Conservation (phyloP, 2,329 filamentous ascomycete genomes). For the Diaporthe citriasiana region DNA sequence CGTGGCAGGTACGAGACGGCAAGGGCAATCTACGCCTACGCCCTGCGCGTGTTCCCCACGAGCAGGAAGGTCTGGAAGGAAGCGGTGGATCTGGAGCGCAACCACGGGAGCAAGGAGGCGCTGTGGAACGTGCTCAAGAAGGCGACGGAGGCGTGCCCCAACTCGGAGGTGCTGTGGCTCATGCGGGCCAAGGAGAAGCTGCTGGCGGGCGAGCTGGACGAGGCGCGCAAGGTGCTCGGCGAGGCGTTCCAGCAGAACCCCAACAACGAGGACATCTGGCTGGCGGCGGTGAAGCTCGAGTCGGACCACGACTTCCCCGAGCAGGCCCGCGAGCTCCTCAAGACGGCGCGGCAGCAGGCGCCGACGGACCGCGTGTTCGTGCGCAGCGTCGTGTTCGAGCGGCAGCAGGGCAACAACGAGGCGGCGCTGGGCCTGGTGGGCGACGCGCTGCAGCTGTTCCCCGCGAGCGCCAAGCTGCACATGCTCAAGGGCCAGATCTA, state of each 20-base stretch:
- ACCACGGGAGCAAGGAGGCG: conserved; percentile 86
- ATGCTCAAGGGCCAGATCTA: conserved; percentile 99
- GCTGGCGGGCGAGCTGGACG: conserved; percentile 88
- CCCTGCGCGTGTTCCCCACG: conserved; percentile 88
- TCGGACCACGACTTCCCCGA: conserved; percentile 88
- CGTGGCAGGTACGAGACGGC: conserved; percentile 91
- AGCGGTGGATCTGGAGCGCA: conserved; percentile 90
- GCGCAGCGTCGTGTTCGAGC: conserved; percentile 94
- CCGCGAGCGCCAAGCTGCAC: conserved; percentile 89
- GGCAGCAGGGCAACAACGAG: conserved; percentile 84
- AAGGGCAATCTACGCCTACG: conserved; percentile 92
- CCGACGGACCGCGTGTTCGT: conserved; percentile 98
- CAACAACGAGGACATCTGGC: conserved; percentile 98
- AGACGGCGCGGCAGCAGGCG: conserved; percentile 86
- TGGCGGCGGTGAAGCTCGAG: conserved; percentile 95
- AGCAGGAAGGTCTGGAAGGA: conserved; percentile 92
- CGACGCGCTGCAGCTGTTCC: conserved; percentile 88
- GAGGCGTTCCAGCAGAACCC: conserved; percentile 95
- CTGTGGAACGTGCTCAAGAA: conserved; percentile 91
- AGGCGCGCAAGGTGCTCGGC: conserved; percentile 86
- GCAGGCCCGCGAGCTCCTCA: conserved; percentile 84
- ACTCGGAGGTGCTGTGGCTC: conserved; percentile 94
- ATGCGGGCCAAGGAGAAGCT: conserved; percentile 96
- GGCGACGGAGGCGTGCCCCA: conserved; percentile 92
- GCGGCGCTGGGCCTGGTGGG: conserved; percentile 89